Evolutionary conservation across 805 yeast species (phyloP), one percentile per base, ranked within the genome.

Genomic region (Candida sakaeoensis): DNA sequence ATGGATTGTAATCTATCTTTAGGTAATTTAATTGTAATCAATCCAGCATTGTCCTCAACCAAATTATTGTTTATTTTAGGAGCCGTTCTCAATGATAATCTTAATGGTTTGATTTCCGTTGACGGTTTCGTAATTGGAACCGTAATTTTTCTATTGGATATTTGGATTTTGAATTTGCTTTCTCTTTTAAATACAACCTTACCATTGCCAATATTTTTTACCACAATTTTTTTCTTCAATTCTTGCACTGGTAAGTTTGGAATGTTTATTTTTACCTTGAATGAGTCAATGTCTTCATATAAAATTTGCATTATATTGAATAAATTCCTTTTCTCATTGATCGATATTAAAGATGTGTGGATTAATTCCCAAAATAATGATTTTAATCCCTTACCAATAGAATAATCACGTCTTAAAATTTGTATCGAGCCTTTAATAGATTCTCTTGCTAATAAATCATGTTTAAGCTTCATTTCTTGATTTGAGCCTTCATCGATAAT

Each of bases 221-320:
- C 86, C 6, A 75, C 77, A 17, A 93, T 65, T 47, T 77, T 78
- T 47, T 76, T 78, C 54, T 77, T 81, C 35, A 69, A 49, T 39
- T 69, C 74, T 23, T 53, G 57, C 18, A 61, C 45, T 21, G 68
- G 63, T 38, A 79, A 79, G 48, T 80, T 72, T 2, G 96, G 96
- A 10, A 80, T 61, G 5, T 79, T 74, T 16, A 89, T 61, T 3
- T 64, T 72, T 2, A 88, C 88, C n/a, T 74, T 53, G 33, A 81
- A 72, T 2, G 77, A 68, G 46, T 84, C 81, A 22, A 65, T 60
- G 5, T 89, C 76, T 28, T 74, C 74, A 50, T 78, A 85, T 19
- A 91, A 60, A 7, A 91, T 73, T 30, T 79, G 77, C 38, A 85
- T 68, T 3, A 86, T 52, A 42, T 79, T 84, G 48, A 85, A 80